phyloP scores from a whole-genome alignment of 108 stramenopile genomes.

The Stephanodiscus minutulus region DNA sequence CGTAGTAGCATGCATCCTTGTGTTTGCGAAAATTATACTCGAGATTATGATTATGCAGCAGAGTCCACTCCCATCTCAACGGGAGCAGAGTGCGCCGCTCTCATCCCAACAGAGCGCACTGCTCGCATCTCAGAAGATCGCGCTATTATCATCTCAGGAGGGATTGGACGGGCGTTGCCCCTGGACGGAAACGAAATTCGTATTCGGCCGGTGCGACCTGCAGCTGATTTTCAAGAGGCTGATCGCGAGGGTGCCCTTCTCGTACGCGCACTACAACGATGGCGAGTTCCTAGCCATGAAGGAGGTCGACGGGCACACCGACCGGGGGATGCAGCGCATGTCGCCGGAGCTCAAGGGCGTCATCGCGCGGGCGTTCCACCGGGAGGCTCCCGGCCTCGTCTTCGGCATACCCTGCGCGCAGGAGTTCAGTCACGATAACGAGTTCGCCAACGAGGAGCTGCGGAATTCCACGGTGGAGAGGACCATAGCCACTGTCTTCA shows the following conservation, averaged over 20 bases:
- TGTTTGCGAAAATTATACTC: no score
- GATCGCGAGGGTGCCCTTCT: neutral
- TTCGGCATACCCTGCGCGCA: neutral
- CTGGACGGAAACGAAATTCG: neutral
- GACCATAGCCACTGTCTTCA: no score
- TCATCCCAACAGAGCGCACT: no score
- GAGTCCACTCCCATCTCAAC: no score
- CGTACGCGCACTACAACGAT: slow-evolving; percentile 5
- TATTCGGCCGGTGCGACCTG: neutral
- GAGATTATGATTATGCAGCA: no score
- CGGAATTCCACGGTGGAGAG: no score
- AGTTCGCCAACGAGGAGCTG: neutral
- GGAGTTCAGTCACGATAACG: neutral
- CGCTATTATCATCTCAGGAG: no score
- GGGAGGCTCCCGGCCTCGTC: neutral
- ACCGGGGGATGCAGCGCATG: slow-evolving; percentile 7
- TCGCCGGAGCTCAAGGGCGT: neutral
- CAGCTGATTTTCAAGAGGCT: neutral
- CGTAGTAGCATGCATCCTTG: no score
- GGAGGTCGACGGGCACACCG: neutral
- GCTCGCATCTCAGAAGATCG: no score
- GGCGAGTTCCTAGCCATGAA: slow-evolving; percentile 5
- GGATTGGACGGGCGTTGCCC: neutral
- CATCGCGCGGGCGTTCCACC: neutral
- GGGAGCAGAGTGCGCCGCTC: no score